A percentile compares a stretch with the other conserved stretches of the same genome.
phyloP scores from a whole-genome alignment of 345 rosid species.

The Brassica juncea region DNA sequence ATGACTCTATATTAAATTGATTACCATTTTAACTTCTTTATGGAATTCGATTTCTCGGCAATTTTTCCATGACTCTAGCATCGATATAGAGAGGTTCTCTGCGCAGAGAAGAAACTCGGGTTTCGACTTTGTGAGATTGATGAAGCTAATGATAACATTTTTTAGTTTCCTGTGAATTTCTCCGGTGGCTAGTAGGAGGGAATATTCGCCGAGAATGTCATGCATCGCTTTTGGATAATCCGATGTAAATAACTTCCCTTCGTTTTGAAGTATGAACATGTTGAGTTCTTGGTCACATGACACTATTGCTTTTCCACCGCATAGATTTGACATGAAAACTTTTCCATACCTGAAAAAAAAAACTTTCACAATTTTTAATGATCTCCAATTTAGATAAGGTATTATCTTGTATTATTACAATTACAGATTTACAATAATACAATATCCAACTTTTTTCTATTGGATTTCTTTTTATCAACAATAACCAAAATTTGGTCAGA shows the following conservation, averaged over 20 bases:
- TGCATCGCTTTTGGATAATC: slow-evolving; percentile 76
- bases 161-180: slow-evolving; percentile 74
- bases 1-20: neutral
- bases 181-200: slow-evolving; percentile 60
- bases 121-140: slow-evolving; percentile 48
- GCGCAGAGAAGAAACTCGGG: slow-evolving; percentile 48
- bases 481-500: neutral
- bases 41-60: slow-evolving; percentile 50
- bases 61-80: slow-evolving; percentile 68
- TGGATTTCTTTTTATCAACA: neutral
- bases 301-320: slow-evolving; percentile 79
- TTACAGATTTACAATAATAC: neutral
- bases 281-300: slow-evolving; percentile 83
- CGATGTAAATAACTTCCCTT: slow-evolving; percentile 66
- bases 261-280: slow-evolving; percentile 78
- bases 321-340: slow-evolving; percentile 75
- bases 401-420: too few species aligned
- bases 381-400: neutral
- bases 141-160: slow-evolving; percentile 56
- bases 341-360: slow-evolving; percentile 58
- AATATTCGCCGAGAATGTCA: slow-evolving; percentile 69
- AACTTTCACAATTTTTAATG: neutral
- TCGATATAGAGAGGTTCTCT: slow-evolving; percentile 54
- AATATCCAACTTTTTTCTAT: neutral
- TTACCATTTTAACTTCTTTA: slow-evolving; percentile 61